phyloP scores from a whole-genome alignment of 352 stramenopile species.

The Phytophthora boehmeriae region DNA sequence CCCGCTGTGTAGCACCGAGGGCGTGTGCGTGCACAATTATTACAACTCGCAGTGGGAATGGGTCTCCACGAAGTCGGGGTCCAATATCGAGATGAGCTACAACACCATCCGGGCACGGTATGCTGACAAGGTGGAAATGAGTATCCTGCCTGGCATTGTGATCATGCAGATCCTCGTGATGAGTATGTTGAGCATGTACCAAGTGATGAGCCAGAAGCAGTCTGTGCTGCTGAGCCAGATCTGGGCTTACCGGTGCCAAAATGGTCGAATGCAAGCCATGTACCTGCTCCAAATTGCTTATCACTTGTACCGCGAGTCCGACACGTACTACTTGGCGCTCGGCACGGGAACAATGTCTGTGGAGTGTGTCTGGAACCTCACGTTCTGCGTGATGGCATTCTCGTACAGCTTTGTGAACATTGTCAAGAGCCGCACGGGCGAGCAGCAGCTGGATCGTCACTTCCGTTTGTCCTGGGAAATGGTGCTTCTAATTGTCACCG shows the following conservation, averaged over 20 bases:
- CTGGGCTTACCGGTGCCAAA: conserved; percentile 46
- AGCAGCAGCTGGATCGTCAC: conserved; percentile 38
- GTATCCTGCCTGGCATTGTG: conserved; percentile 35
- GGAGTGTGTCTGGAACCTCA: conserved; percentile 44
- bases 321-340: conserved; percentile 39
- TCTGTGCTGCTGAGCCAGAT: conserved; percentile 44
- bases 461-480: conserved; percentile 45
- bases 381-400: conserved; percentile 43
- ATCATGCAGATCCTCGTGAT: conserved; percentile 42
- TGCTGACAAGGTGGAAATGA: conserved; percentile 39
- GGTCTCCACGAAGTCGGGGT: conserved; percentile 12
- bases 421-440: conserved; percentile 33
- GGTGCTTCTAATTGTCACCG: conserved; percentile 36
- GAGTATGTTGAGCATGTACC: conserved; percentile 39
- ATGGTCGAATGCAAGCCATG: conserved; percentile 40
- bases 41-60: conserved; percentile 45
- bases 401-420: conserved; percentile 45
- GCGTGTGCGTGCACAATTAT: conserved; percentile 40
- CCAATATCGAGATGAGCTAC: conserved; percentile 23
- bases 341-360: conserved; percentile 44
- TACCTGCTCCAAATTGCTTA: conserved; percentile 43
- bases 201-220: conserved; percentile 41
- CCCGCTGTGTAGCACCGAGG: conserved; percentile 31
- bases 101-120: conserved; percentile 36
- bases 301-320: conserved; percentile 37